A percentile compares a stretch with the other conserved stretches of the same genome.
Evolutionary conservation across 2,329 filamentous ascomycete species (phyloP).

Genomic region (Pestalotiopsis sp.): DNA sequence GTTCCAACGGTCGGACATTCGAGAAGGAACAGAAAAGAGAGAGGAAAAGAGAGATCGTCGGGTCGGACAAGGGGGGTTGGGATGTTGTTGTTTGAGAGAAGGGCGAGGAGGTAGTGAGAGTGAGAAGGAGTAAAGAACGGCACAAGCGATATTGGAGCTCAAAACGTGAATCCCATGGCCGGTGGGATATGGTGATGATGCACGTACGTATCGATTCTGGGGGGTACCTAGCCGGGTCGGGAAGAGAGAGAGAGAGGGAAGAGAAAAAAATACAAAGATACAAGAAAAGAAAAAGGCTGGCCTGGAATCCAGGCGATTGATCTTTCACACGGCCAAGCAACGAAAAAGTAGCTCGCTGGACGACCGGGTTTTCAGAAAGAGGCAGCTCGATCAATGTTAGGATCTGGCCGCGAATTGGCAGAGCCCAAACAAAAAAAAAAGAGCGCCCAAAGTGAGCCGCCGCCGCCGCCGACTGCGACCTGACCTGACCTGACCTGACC

Average conservation of each 20-base stretch:
- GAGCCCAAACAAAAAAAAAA: not conserved
- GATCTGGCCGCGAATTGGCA: not conserved
- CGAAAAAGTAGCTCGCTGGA: not conserved
- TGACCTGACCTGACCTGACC: not conserved
- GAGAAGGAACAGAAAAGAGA: not conserved
- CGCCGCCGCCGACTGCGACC: not conserved
- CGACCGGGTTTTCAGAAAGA: not conserved
- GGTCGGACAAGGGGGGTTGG: not conserved
- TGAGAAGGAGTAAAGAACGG: not conserved
- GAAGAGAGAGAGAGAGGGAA: not conserved
- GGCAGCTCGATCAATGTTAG: not conserved
- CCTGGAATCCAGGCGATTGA: not conserved
- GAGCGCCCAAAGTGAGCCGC: not conserved
- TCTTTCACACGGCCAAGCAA: not conserved
- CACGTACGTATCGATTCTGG: not conserved
- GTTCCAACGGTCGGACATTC: not conserved
- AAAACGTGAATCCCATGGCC: not conserved
- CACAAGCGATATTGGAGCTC: not conserved
- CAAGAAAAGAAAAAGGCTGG: not conserved
- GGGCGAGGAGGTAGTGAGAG: not conserved
- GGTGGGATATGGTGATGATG: not conserved
- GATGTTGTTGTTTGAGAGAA: not conserved
- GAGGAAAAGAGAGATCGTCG: not conserved
- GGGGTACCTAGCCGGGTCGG: not conserved
- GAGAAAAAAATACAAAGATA: not conserved